phyloP scores from a whole-genome alignment of 257 asterid species.

The Solanum gandarillasii region DNA sequence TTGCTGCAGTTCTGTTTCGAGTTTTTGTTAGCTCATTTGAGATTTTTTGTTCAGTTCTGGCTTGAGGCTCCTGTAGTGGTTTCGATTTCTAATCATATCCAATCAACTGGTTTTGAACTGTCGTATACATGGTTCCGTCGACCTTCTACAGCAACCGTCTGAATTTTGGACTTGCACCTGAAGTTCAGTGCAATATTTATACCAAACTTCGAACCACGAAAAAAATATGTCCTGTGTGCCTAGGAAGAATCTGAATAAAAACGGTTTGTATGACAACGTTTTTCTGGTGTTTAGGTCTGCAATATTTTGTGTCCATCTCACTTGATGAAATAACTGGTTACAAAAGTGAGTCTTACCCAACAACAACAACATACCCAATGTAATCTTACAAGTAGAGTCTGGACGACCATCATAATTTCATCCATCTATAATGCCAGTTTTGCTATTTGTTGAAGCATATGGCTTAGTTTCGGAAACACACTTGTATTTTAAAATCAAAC shows the following conservation, averaged over 20 bases:
- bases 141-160: background rate
- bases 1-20: background rate
- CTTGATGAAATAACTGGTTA: too few species aligned
- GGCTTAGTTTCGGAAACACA: background rate
- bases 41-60: background rate
- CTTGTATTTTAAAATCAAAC: background rate
- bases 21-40: background rate
- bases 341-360: background rate
- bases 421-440: background rate
- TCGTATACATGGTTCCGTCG: background rate
- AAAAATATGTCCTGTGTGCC: background rate
- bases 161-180: background rate
- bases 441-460: background rate
- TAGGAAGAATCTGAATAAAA: background rate
- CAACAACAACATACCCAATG: too few species aligned
- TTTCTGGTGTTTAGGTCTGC: too few species aligned
- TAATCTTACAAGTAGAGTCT: background rate
- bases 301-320: too few species aligned
- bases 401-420: background rate
- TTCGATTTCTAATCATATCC: background rate
- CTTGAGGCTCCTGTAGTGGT: background rate
- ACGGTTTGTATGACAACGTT: background rate
- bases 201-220: background rate
- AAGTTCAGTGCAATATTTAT: background rate
- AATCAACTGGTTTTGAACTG: background rate